These are phyloP conservation scores for Eucalyptus microcorys DNA, from an alignment of 345 rosid genomes.

Conservation along the genomic window DNA sequence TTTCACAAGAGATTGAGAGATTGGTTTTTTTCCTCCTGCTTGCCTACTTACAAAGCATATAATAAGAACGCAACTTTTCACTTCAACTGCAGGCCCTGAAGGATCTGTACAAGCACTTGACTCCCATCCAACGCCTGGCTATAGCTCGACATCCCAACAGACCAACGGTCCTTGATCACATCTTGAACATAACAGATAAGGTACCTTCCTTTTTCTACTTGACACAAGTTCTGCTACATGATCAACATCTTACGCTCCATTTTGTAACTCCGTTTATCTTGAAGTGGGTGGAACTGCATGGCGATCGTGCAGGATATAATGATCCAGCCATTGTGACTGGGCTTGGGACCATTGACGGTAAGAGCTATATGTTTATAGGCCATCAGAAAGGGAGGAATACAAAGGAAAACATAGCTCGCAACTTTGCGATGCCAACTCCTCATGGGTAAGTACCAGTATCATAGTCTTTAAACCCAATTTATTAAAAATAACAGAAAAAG, in stretches of 20 bases:
- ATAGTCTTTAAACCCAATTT: background rate
- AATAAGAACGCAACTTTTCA: background rate
- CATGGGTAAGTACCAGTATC: slow-evolving; percentile 44
- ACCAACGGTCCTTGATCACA: slow-evolving; percentile 92
- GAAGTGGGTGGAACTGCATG: slow-evolving; percentile 96
- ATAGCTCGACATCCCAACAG: slow-evolving; percentile 94
- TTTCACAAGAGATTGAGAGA: background rate
- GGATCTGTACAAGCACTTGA: slow-evolving; percentile 64
- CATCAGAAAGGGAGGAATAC: slow-evolving; percentile 99
- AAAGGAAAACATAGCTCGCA: slow-evolving; percentile 83
- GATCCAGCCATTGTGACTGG: slow-evolving; percentile 97
- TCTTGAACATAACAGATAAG: slow-evolving; percentile 84
- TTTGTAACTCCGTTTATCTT: background rate
- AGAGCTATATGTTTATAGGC: slow-evolving; percentile 84
- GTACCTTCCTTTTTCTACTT: slow-evolving; percentile 6
- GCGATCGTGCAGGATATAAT: slow-evolving; percentile 94
- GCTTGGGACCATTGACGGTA: slow-evolving; percentile 82
- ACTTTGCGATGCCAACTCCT: slow-evolving; percentile 99
- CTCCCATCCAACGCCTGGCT: slow-evolving; percentile 84
- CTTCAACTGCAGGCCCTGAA: slow-evolving; percentile 52
- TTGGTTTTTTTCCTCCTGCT: background rate
- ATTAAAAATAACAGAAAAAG: no score
- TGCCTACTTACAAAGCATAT: background rate
- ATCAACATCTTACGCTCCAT: background rate
- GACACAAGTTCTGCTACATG: background rate